Base-by-base conservation (phyloP, 192 early-diverging fungal genomes). In the Backusella mclennaniae region DNA sequence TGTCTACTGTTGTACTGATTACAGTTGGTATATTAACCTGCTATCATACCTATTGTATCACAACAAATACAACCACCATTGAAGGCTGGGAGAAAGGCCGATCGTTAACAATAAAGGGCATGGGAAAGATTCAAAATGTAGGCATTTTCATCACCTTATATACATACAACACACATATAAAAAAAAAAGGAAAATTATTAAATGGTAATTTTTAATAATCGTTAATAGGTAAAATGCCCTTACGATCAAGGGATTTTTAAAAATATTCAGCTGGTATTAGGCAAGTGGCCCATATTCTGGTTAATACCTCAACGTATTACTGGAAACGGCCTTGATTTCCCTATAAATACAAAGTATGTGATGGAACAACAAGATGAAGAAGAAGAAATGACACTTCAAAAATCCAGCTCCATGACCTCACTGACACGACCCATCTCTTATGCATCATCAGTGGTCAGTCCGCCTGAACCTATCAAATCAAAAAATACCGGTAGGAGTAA, bases 251-350 rank as follows among this genome's bases (percentile, higher is more conserved):
- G 96, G 6, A 71, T 86, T 6, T 69, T 91, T 76, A 83, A 81
- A 42, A 99, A 99, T 75, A 78, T 97, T 35, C 84, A 88, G 71
- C 73, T 85, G 14, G 90, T 96, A 33, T 88, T 99, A 56, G 97
- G 94, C 15, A 77, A 71, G 14, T 82, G 77, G 67, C 75, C 85
- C 4, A 70, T 90, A 73, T 82, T 95, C 14, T 99, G 96, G 97
- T 90, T 90, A 80, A 78, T 92, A 73, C 95, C 96, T 19, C 80
- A 85, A 68, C 76, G 68, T 6, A 87, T 90, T 79, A 44, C 56
- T 6, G 95, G 95, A 35, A 85, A 87, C 7, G 96, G 96, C 15
- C 78, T 94, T 12, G 73, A 83, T 39, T 95, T 91, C 79, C 80
- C 87, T 6, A 88, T 96, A 56, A 81, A 71, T 33, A 69, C 76